These are phyloP conservation scores for Pleurotus citrinopileatus DNA, from an alignment of 768 basidiomycete species.

Conservation along the genomic window DNA sequence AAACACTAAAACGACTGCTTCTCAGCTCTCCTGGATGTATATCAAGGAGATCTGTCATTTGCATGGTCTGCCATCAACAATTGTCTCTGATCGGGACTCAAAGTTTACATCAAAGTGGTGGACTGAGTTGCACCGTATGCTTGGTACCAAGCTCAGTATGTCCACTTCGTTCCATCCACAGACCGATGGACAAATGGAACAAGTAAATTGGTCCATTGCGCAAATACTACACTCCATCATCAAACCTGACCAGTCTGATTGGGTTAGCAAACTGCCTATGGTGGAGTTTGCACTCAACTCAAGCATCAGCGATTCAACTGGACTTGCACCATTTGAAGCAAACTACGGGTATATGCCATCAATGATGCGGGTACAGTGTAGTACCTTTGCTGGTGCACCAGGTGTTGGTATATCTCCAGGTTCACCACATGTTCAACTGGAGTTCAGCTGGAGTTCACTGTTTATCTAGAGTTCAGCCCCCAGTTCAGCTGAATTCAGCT, in stretches of 20 bases:
- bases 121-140: constrained; percentile 19
- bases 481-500: too few relatives aligned
- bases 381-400: too few relatives aligned
- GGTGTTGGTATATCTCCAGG: too few relatives aligned
- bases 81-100: constrained; percentile 30
- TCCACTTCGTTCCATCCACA: constrained; percentile 40
- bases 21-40: constrained; percentile 28
- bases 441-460: too few relatives aligned
- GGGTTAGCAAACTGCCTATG: constrained; percentile 26
- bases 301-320: constrained; percentile 15
- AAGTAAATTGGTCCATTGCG: constrained; percentile 23
- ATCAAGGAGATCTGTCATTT: constrained; percentile 23
- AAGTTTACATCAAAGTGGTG: constrained; percentile 36
- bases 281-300: constrained; percentile 38
- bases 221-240: constrained; percentile 27
- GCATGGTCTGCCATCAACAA: constrained; percentile 26
- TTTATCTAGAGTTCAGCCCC: too few relatives aligned
- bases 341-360: constrained; percentile 16
- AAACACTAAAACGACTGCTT: constrained; percentile 19
- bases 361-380: too few relatives aligned
- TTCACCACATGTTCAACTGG: too few relatives aligned
- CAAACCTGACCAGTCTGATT: constrained; percentile 26
- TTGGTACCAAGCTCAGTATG: constrained; percentile 29
- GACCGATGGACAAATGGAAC: constrained; percentile 31
- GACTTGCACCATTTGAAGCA: background rate